These are phyloP conservation scores for Cordyceps fumosorosea DNA, from an alignment of 2,329 filamentous ascomycete genomes.

Conservation along the genomic window DNA sequence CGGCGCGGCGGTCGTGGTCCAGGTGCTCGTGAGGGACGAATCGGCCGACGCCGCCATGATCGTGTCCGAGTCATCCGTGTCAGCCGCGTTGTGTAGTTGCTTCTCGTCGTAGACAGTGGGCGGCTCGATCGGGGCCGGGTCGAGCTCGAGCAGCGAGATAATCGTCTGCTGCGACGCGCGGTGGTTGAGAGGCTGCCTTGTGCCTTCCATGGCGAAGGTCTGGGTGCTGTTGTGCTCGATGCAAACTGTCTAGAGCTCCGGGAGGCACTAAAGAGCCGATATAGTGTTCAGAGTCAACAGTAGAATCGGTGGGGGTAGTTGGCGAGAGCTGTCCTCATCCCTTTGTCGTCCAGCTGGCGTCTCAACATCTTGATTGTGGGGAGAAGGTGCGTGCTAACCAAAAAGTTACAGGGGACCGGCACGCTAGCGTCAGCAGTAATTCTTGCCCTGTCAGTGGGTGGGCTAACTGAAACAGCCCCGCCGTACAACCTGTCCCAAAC, in stretches of 20 bases:
- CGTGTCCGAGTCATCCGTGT: conserved; percentile 18
- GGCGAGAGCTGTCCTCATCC: not conserved
- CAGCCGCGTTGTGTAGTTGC: conserved; percentile 35
- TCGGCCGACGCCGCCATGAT: conserved; percentile 20
- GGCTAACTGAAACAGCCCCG: not conserved
- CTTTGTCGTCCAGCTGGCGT: not conserved
- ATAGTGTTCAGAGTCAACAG: too few relatives aligned
- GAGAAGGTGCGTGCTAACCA: not conserved
- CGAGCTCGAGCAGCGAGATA: conserved; percentile 66
- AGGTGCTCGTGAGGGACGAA: conserved; percentile 29
- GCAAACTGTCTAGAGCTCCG: not conserved
- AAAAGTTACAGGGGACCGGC: not conserved
- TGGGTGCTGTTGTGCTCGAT: not conserved
- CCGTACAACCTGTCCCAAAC: not conserved
- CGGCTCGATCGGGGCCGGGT: conserved; percentile 69
- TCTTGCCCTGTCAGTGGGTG: not conserved
- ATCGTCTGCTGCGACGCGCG: conserved; percentile 48
- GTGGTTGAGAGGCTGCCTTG: conserved; percentile 24
- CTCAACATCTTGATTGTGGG: not conserved
- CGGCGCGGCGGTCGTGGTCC: conserved; percentile 34
- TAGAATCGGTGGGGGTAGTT: not conserved
- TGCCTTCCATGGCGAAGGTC: not conserved
- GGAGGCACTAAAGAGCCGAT: not conserved
- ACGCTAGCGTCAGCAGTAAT: conserved; percentile 2
- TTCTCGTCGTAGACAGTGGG: conserved; percentile 44